Evolutionary conservation across 208 protist genomes (phyloP), one percentile per base, ranked within the genome.

Genomic region (Entamoeba nuttalli): DNA sequence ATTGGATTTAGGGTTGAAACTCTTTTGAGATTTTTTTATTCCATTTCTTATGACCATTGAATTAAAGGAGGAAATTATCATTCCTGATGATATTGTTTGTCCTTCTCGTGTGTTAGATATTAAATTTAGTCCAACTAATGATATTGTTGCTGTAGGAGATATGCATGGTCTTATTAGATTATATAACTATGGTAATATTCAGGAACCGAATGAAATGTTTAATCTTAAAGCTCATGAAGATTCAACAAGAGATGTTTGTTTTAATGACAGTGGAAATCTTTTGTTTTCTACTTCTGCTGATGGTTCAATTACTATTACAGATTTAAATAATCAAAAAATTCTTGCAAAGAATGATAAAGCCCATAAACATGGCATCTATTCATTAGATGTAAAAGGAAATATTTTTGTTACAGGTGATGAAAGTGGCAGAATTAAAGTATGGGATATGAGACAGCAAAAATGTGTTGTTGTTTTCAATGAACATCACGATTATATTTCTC

Each of bases 391-490:
- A 15, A 11, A 19, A 25, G 14, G 44, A 9, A 44, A 30, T 57
- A n/a, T 94, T 14, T 11, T 95, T 19, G 51, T 52, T n/a, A 53
- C 94, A 57, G 94, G 94, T 35, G 94, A 95, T 71, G 94, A 95
- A 17, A 15, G 7, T 21, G 94, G 94, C 2, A 73, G 48, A 9
- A 95, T 95, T 7, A 95, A 95, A 19, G 57, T 95, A 4, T 95
- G 94, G 94, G 52, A 95, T 51, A 25, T 50, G 17, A 25, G 52
- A 95, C 14, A 50, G 2, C 94, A 52, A 30, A 95, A 73, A 9
- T 73, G 50, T 35, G 94, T 95, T 4, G 57, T 48, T 35, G 44
- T n/a, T 5, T 48, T 48, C 35, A 73, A 95, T 19, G 94, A 95
- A 7, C 48, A 51, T 19, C 14, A 30, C 35, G 94, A 95, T 95